Conservation (phyloP, 2,329 filamentous ascomycete genomes). For the Alternaria rosae region DNA sequence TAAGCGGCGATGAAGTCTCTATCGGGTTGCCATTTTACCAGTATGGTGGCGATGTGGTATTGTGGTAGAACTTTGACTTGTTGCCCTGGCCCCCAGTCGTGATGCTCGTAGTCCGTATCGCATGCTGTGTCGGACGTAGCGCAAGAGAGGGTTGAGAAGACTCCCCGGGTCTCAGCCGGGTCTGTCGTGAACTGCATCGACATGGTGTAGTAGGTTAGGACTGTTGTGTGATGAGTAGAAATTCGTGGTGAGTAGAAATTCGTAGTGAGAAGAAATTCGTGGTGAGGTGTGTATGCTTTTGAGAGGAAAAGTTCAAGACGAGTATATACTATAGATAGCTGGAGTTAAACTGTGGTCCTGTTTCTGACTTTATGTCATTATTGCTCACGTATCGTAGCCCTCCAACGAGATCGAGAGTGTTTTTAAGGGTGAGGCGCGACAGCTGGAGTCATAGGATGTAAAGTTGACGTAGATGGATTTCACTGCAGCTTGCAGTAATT, state of each 20-base stretch:
- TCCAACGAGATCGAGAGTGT: neutral
- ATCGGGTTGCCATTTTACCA: neutral
- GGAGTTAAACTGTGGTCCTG: neutral
- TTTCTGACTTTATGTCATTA: neutral
- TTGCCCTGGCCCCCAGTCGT: neutral
- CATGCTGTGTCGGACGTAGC: neutral
- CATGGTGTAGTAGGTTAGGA: neutral
- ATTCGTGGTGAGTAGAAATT: no score
- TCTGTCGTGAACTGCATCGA: neutral
- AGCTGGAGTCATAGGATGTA: neutral
- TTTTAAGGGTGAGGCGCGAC: neutral
- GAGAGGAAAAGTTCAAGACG: neutral
- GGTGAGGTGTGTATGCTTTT: neutral
- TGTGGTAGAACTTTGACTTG: neutral
- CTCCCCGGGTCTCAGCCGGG: neutral
- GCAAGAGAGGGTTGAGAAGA: neutral
- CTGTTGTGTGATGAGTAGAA: no score
- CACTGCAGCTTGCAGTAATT: slow-evolving; percentile 59
- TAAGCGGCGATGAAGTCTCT: neutral
- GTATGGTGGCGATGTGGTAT: neutral
- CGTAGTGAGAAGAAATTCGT: no score
- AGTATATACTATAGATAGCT: neutral
- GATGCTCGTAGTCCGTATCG: neutral
- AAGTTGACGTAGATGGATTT: neutral
- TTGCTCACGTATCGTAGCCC: neutral